These are phyloP conservation scores for Fusarium anthophilum DNA, from an alignment of 2,329 filamentous ascomycete species.

Conservation along the genomic window DNA sequence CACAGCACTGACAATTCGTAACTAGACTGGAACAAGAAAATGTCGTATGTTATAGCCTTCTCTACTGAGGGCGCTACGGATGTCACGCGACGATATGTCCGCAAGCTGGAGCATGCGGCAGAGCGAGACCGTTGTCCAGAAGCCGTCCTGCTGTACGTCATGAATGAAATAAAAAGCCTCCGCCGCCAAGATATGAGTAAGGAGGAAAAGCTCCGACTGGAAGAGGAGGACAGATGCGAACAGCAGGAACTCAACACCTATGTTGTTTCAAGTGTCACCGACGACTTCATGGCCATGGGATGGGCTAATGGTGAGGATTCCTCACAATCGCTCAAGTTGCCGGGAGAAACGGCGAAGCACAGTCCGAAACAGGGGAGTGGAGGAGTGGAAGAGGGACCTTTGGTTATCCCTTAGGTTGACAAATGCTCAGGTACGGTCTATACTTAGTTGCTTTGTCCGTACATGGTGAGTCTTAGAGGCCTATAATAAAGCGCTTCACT, in stretches of 20 bases:
- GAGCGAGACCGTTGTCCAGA: neutral
- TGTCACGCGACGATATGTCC: neutral
- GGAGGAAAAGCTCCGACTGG: neutral
- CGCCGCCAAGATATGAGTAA: neutral
- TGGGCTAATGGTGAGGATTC: too few relatives aligned
- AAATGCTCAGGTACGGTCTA: neutral
- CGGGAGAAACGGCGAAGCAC: neutral
- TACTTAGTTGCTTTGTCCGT: neutral
- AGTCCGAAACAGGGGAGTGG: neutral
- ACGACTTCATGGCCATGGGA: neutral
- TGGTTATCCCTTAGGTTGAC: neutral
- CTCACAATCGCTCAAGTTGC: neutral
- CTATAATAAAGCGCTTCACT: neutral
- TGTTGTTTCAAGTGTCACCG: neutral
- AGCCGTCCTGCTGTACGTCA: neutral
- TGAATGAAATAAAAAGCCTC: neutral
- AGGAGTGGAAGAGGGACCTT: neutral
- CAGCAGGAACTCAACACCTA: neutral
- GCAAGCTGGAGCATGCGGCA: neutral
- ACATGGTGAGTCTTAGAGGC: neutral
- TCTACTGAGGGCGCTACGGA: neutral
- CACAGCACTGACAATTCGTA: neutral
- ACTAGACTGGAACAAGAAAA: rapidly evolving
- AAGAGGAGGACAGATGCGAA: neutral
- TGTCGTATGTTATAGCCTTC: neutral